Evolutionary conservation across 1,139 yeast genomes (phyloP).

Genomic region (Eremothecium cymbalariae): DNA sequence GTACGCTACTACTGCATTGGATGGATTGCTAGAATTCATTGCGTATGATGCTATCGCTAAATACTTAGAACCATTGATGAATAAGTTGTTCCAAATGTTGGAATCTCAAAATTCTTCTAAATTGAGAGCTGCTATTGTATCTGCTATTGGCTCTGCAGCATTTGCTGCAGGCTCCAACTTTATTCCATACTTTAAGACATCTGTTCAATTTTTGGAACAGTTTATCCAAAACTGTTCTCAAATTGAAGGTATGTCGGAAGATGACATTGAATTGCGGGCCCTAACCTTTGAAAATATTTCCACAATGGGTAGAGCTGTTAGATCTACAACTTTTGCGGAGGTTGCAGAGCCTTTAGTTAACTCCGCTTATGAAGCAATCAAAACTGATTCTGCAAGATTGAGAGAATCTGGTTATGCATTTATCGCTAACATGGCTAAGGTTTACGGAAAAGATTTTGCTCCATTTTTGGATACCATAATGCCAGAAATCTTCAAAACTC

Average conservation of each 20-base stretch:
- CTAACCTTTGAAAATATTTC: conserved; percentile 88
- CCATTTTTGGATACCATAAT: conserved; percentile 76
- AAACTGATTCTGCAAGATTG: conserved; percentile 72
- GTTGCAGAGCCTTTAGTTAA: conserved; percentile 85
- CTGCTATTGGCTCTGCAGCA: conserved; percentile 96
- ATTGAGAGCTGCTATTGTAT: conserved; percentile 80
- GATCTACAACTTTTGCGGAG: conserved; percentile 76
- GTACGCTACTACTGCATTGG: conserved; percentile 85
- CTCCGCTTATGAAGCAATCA: conserved; percentile 75
- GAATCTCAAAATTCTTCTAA: conserved; percentile 52
- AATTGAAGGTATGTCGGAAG: conserved; percentile 67
- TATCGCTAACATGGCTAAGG: conserved; percentile 89
- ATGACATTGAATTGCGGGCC: conserved; percentile 79
- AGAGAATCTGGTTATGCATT: conserved; percentile 96
- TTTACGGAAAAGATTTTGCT: conserved; percentile 83
- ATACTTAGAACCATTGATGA: conserved; percentile 84
- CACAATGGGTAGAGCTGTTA: conserved; percentile 94
- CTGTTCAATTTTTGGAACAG: conserved; percentile 74
- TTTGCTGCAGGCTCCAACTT: conserved; percentile 87
- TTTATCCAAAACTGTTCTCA: conserved; percentile 60
- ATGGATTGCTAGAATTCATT: conserved; percentile 86
- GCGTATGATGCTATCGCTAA: conserved; percentile 74
- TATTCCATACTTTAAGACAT: conserved; percentile 74
- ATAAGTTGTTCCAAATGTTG: conserved; percentile 77
- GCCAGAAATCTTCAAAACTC: conserved; percentile 76